These are phyloP conservation scores for Mycena albidolilacea DNA, from an alignment of 768 basidiomycete genomes.

Conservation along the genomic window DNA sequence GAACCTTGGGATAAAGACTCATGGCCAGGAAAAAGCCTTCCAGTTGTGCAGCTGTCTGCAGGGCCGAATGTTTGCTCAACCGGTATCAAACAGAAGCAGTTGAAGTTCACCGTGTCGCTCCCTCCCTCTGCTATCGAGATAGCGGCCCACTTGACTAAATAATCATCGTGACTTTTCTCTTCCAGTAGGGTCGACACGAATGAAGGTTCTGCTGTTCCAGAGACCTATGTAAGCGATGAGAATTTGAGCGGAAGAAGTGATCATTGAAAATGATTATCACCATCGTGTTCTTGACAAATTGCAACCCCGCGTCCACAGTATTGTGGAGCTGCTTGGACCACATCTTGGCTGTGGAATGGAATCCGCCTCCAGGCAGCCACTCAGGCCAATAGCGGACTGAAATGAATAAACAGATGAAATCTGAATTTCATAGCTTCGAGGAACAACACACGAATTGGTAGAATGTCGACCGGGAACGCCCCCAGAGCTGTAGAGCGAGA, in stretches of 20 bases:
- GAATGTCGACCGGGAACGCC: slow-evolving; percentile 18
- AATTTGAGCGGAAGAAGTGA: neutral
- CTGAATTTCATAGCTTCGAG: neutral
- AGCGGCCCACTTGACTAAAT: slow-evolving; percentile 30
- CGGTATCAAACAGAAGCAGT: neutral
- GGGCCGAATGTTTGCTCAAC: neutral
- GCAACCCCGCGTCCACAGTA: neutral
- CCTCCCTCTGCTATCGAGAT: slow-evolving; percentile 20
- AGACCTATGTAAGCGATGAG: neutral
- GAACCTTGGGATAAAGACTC: slow-evolving; percentile 32
- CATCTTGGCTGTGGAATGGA: neutral
- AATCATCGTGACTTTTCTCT: slow-evolving; percentile 15
- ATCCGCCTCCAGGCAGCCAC: neutral
- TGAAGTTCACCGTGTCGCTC: slow-evolving; percentile 20
- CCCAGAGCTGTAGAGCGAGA: neutral
- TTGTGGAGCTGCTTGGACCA: neutral
- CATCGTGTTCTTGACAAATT: slow-evolving; percentile 15
- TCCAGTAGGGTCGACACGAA: slow-evolving; percentile 27
- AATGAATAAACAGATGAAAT: neutral
- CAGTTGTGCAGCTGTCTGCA: neutral
- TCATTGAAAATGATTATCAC: neutral
- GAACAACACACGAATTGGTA: slow-evolving; percentile 11
- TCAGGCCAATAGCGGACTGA: neutral
- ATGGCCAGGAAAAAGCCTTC: slow-evolving; percentile 1
- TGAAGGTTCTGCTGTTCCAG: slow-evolving; percentile 14